A percentile compares a stretch with the other conserved stretches of the same genome.
Conservation (phyloP, 2,329 filamentous ascomycete genomes). For the Talaromyces sp. region DNA sequence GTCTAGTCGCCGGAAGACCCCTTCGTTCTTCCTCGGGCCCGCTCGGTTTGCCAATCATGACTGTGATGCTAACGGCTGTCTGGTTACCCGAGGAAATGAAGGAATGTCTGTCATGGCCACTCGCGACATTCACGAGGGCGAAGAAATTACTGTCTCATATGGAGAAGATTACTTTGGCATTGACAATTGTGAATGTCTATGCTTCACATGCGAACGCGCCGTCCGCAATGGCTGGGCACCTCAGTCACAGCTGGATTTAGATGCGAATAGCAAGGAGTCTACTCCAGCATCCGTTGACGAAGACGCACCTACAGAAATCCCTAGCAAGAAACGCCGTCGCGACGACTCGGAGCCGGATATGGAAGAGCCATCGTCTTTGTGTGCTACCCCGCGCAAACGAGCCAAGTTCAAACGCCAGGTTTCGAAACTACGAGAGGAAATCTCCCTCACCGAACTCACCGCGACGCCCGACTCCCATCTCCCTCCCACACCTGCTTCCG, state of each 20-base stretch:
- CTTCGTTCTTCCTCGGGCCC: constrained; percentile 90
- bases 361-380: constrained; percentile 22
- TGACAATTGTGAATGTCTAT: constrained; percentile 93
- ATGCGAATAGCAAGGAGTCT: constrained; percentile 35
- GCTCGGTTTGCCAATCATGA: constrained; percentile 98
- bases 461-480: constrained; percentile 9
- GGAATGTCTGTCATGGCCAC: constrained; percentile 90
- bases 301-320: constrained; percentile 18
- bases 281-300: constrained; percentile 36
- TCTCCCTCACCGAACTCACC: constrained; percentile 35
- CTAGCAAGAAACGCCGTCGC: constrained; percentile 33
- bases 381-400: constrained; percentile 36
- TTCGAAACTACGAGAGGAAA: constrained; percentile 42
- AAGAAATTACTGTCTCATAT: constrained; percentile 96
- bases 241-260: constrained; percentile 42
- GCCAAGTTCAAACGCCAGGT: constrained; percentile 36
- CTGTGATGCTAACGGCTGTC: constrained; percentile 85
- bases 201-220: constrained; percentile 77
- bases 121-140: constrained; percentile 78
- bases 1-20: constrained; percentile 85
- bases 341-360: constrained; percentile 30
- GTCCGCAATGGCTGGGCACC: constrained; percentile 81
- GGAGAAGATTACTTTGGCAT: constrained; percentile 95
- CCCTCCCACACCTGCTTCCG: constrained; percentile 9
- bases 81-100: constrained; percentile 79